phyloP scores from a whole-genome alignment of 495 filamentous ascomycete genomes.

The Hypoxylon crocopeplum region DNA sequence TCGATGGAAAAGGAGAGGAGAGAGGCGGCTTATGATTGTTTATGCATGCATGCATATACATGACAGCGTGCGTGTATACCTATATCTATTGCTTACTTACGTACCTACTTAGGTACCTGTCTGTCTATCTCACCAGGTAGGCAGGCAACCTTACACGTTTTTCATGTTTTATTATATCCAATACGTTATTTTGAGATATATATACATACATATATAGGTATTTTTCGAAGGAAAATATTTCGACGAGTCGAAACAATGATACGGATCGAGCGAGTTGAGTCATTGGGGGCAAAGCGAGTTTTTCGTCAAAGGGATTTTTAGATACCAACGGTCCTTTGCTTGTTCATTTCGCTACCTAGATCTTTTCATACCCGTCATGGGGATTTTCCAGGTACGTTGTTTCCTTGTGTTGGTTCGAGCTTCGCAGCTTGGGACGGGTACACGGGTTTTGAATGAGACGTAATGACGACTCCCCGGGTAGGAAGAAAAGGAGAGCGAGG shows the following conservation, averaged over 20 bases:
- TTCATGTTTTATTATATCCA: no score
- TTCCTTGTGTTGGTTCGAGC: constrained; percentile 9
- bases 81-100: background rate
- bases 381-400: background rate
- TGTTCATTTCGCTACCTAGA: constrained; percentile 12
- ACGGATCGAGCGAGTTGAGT: background rate
- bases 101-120: constrained; percentile 10
- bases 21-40: background rate
- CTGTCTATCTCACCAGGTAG: background rate
- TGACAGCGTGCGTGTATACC: background rate
- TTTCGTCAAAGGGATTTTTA: background rate
- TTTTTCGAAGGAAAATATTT: no score
- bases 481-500: no score
- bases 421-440: constrained; percentile 8
- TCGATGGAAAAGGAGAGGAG: background rate
- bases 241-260: background rate
- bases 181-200: no score
- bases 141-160: no score
- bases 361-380: constrained; percentile 18
- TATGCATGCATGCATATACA: background rate
- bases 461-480: no score
- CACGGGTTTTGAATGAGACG: background rate
- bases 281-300: background rate
- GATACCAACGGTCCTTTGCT: constrained; percentile 7
- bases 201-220: no score